Percentiles rank a stretch among this genome's conserved stretches.
These are phyloP conservation scores for Chromera velia DNA, from an alignment of 73 alveolate genomes.

Conservation along the genomic window DNA sequence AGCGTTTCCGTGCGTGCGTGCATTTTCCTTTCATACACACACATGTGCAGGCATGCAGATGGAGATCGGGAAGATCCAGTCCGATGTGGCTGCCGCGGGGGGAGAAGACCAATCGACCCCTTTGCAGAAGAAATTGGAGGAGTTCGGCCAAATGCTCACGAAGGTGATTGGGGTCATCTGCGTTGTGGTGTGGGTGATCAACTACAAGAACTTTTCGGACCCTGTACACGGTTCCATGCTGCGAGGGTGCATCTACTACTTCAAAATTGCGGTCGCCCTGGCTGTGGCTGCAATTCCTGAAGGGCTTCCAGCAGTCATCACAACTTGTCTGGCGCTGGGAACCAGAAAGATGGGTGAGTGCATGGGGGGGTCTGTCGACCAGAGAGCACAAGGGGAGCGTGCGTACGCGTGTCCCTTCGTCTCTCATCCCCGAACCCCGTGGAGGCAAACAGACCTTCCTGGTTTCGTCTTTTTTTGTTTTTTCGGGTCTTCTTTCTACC, in stretches of 20 bases:
- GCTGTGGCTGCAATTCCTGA: slow-evolving; percentile 99
- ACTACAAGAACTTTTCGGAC: slow-evolving; percentile 67
- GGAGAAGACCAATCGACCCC: slow-evolving; percentile 85
- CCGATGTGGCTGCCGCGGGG: slow-evolving; percentile 70
- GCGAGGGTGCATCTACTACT: slow-evolving; percentile 87
- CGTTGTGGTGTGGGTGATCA: slow-evolving; percentile 74
- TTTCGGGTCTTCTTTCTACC: too few species aligned
- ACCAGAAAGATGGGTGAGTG: slow-evolving; percentile 35
- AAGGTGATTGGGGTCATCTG: slow-evolving; percentile 49
- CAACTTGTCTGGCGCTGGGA: slow-evolving; percentile 75
- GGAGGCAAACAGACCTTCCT: too few species aligned
- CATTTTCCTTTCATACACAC: too few species aligned
- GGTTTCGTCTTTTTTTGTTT: too few species aligned
- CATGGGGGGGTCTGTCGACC: too few species aligned
- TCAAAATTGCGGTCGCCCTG: slow-evolving; percentile 91
- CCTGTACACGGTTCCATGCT: slow-evolving; percentile 67
- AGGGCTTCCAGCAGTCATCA: slow-evolving; percentile 96
- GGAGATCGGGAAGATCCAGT: slow-evolving; percentile 84
- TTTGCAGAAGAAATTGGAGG: slow-evolving; percentile 80
- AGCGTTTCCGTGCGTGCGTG: too few species aligned
- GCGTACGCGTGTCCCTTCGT: too few species aligned
- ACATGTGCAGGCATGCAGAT: slow-evolving; percentile 95
- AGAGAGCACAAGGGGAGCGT: too few species aligned
- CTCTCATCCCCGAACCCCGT: too few species aligned
- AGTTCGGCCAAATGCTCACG: slow-evolving; percentile 53